Base-by-base conservation (phyloP, 2,329 filamentous ascomycete genomes). In the Alternaria gaisen region DNA sequence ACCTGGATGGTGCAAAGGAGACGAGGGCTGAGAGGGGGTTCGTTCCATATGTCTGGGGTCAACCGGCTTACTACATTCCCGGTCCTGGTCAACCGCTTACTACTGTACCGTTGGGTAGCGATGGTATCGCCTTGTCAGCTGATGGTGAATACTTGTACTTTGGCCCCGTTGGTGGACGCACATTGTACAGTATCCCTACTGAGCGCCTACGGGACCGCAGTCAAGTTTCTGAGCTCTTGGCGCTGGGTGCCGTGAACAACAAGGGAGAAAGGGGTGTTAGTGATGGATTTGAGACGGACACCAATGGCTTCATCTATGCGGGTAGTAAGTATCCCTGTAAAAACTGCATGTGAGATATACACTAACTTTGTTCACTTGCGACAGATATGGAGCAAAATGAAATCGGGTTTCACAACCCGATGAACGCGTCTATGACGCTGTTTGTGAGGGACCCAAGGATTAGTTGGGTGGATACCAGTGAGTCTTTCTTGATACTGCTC, bases 261-360 rank as follows among this genome's bases (percentile, higher is more conserved):
- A 76, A 77, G 4, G 81, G 82, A 1, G 76, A 86, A 61, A 83
- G 83, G 30, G 84, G 84, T 5, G 76, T 84, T 2, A 83, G 80
- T 4, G 84, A 86, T 68, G 84, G 84, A 0, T 79, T 85, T 46
- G 83, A 86, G 69, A 84, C 81, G 2, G 84, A 86, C 55, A 80
- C 77, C 6, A 85, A 84, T 61, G 80, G 79, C 0, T 74, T 81
- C 50, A 79, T 86, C 26, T 86, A 86, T 53, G 75, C 78, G 26
- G 83, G 83, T 0, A 36, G 16, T n/a, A 38, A 38, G 16, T 38
- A 6, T n/a, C 34, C 34, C 8, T 38, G 34, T 38, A 38, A 16
- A 16, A 38, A n/a, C 14, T n/a, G 34, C 34, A n/a, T n/a, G 16
- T 38, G 16, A 38, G 16, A n/a, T 6, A n/a, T 18, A n/a, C 7